A percentile compares a stretch with the other conserved stretches of the same genome.
These are phyloP conservation scores for Ligustrum vulgare DNA, from an alignment of 257 asterid genomes.

Conservation along the genomic window DNA sequence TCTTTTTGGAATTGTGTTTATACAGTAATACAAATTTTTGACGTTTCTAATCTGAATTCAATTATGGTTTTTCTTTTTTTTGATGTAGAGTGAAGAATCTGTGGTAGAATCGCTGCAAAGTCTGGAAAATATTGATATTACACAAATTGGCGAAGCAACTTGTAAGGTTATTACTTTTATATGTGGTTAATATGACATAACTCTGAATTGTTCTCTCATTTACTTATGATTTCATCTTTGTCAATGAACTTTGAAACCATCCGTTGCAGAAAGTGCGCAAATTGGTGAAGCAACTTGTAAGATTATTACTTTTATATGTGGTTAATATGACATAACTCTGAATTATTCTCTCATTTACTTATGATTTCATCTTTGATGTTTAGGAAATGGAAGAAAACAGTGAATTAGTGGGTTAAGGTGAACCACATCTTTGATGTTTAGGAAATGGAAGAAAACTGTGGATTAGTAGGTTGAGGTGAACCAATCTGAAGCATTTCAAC, in stretches of 20 bases:
- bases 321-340: neutral
- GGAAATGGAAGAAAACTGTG: too few relatives aligned
- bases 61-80: neutral
- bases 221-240: slow-evolving; percentile 26
- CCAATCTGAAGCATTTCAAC: too few relatives aligned
- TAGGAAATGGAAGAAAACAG: too few relatives aligned
- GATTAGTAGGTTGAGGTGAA: too few relatives aligned
- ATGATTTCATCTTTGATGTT: too few relatives aligned
- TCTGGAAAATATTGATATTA: slow-evolving; percentile 85
- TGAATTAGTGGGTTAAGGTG: too few relatives aligned
- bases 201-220: neutral
- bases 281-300: slow-evolving; percentile 88
- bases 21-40: too few relatives aligned
- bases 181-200: neutral
- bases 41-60: neutral
- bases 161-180: slow-evolving; percentile 55
- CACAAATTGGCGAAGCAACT: slow-evolving; percentile 81
- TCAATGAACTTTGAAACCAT: slow-evolving; percentile 82
- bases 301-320: slow-evolving; percentile 38
- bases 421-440: too few relatives aligned
- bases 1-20: too few relatives aligned
- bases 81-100: slow-evolving; percentile 64
- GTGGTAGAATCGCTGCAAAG: slow-evolving; percentile 71
- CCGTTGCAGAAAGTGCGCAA: slow-evolving; percentile 65
- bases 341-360: neutral